These are phyloP conservation scores for Fusarium palustre DNA, from an alignment of 2,329 filamentous ascomycete species.

Conservation along the genomic window DNA sequence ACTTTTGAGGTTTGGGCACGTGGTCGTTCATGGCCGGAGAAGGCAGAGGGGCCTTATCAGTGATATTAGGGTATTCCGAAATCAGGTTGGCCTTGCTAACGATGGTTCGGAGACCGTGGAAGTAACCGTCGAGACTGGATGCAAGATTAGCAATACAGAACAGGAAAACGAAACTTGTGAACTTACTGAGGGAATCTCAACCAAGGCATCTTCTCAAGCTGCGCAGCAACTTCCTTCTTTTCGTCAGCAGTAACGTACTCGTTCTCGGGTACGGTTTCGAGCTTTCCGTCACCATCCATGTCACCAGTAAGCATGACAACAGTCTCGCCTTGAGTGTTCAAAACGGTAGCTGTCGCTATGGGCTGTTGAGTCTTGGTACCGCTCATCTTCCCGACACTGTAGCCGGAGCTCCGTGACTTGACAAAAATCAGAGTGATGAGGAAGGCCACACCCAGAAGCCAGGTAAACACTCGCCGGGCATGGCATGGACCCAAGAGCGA, in stretches of 20 bases:
- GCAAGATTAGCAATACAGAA: slow-evolving; percentile 26
- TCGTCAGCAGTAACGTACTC: slow-evolving; percentile 48
- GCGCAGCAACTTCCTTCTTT: slow-evolving; percentile 48
- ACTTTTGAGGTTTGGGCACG: slow-evolving; percentile 63
- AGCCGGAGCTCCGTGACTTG: slow-evolving; percentile 48
- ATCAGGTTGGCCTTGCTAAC: slow-evolving; percentile 72
- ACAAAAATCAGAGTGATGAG: slow-evolving; percentile 58
- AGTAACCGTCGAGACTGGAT: slow-evolving; percentile 80
- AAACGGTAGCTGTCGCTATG: slow-evolving; percentile 45
- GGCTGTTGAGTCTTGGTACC: slow-evolving; percentile 41
- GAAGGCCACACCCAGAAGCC: slow-evolving; percentile 58
- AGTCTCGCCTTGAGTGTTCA: slow-evolving; percentile 45
- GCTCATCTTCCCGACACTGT: slow-evolving; percentile 45
- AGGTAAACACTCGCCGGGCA: slow-evolving; percentile 65
- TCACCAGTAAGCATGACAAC: slow-evolving; percentile 48
- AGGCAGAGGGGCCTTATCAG: slow-evolving; percentile 50
- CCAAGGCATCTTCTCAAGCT: slow-evolving; percentile 55
- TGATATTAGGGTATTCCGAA: slow-evolving; percentile 76
- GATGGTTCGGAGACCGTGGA: slow-evolving; percentile 79
- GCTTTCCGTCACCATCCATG: slow-evolving; percentile 46
- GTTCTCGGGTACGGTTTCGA: slow-evolving; percentile 42
- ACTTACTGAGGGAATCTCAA: slow-evolving; percentile 56
- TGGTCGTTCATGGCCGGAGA: slow-evolving; percentile 50
- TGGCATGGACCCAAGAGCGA: slow-evolving; percentile 64
- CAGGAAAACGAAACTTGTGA: background rate